phyloP scores from a whole-genome alignment of 2,329 filamentous ascomycete species.

The Colletotrichum tropicale region DNA sequence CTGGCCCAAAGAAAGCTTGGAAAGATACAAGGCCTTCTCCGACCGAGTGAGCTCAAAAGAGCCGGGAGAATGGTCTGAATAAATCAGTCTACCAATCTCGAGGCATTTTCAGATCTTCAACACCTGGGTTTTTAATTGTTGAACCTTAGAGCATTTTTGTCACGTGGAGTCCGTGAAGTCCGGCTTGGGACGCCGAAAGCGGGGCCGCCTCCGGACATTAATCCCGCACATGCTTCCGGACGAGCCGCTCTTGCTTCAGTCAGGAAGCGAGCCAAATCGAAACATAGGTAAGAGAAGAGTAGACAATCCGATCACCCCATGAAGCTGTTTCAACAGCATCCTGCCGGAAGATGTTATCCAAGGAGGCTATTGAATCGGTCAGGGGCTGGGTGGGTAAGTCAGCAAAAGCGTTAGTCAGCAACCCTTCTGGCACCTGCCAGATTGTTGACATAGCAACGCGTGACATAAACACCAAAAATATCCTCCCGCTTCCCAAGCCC shows the following conservation, averaged over 20 bases:
- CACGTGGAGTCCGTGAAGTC: rapidly evolving
- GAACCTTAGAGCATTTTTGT: not conserved
- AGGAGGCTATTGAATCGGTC: not conserved
- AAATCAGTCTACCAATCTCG: too few relatives aligned
- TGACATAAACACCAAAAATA: slow-evolving; percentile 14
- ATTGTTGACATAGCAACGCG: slow-evolving; percentile 21
- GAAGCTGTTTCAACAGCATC: not conserved
- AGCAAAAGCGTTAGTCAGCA: not conserved
- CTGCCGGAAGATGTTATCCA: not conserved
- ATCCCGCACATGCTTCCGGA: not conserved
- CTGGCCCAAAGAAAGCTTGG: not conserved
- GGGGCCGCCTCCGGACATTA: rapidly evolving
- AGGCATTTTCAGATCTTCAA: too few relatives aligned
- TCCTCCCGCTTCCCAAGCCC: not conserved
- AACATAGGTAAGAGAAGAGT: too few relatives aligned
- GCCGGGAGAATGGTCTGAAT: rapidly evolving
- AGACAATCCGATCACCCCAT: not conserved
- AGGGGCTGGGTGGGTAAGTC: not conserved
- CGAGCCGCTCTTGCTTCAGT: not conserved
- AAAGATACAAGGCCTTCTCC: not conserved
- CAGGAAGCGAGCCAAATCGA: too few relatives aligned
- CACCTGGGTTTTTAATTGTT: too few relatives aligned
- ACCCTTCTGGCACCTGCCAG: not conserved
- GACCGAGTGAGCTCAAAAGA: not conserved
- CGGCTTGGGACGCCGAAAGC: not conserved